These are phyloP conservation scores for Amaranthus palmeri DNA, from an alignment of 148 eudicot genomes.

Conservation along the genomic window DNA sequence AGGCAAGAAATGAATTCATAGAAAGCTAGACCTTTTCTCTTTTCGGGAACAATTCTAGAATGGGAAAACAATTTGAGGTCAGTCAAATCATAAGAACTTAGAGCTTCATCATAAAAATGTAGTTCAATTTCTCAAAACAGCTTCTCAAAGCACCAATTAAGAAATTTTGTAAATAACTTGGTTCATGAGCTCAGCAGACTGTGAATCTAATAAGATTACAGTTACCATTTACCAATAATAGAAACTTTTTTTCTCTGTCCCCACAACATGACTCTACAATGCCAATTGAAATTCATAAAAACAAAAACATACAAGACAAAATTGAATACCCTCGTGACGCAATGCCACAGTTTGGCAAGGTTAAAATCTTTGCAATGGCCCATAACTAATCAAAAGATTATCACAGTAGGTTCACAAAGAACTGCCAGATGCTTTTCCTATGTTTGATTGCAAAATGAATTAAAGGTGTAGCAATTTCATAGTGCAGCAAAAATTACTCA, in stretches of 20 bases:
- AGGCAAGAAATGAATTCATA: neutral
- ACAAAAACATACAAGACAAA: neutral
- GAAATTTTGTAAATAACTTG: neutral
- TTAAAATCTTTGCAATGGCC: neutral
- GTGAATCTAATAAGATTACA: neutral
- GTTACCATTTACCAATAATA: neutral
- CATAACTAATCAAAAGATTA: neutral
- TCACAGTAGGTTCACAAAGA: neutral
- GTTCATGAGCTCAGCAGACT: neutral
- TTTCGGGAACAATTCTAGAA: neutral
- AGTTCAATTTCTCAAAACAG: too few species aligned
- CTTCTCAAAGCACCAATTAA: neutral
- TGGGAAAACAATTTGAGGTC: neutral
- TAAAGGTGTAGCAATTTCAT: too few species aligned
- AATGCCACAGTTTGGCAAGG: neutral
- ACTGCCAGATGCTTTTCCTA: neutral
- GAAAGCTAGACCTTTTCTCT: neutral
- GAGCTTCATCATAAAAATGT: neutral
- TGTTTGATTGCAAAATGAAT: neutral
- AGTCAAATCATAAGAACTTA: neutral
- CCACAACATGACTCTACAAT: neutral
- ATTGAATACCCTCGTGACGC: neutral
- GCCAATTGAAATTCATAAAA: neutral
- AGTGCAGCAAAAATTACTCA: too few species aligned
- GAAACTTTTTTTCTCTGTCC: neutral